phyloP scores from a whole-genome alignment of 1,284 basidiomycete species.

The Cutaneotrichosporon sp. region DNA sequence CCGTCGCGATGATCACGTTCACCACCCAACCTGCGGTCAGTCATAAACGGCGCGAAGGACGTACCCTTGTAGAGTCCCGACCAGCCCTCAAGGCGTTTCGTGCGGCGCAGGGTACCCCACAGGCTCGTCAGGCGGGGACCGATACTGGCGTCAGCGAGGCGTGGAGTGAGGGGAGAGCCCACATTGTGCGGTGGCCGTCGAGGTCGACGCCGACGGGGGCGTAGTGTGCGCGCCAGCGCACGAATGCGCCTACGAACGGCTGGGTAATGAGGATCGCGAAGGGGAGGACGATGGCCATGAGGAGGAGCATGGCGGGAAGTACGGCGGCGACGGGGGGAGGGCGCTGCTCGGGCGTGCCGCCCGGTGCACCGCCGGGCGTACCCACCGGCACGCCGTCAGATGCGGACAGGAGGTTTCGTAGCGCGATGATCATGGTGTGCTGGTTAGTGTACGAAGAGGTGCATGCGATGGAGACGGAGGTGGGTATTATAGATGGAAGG shows the following conservation, averaged over 20 bases:
- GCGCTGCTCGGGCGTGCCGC: too few relatives aligned
- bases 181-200: conserved; percentile 50
- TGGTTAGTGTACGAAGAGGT: too few relatives aligned
- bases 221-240: conserved; percentile 49
- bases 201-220: conserved; percentile 62
- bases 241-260: conserved; percentile 13
- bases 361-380: too few relatives aligned
- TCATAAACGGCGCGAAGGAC: conserved; percentile 34
- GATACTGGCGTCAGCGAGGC: conserved; percentile 24
- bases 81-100: conserved; percentile 73
- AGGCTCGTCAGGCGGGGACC: conserved; percentile 43
- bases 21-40: background rate
- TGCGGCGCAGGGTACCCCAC: conserved; percentile 61
- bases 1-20: conserved; percentile 53
- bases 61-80: conserved; percentile 78
- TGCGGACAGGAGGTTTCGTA: too few relatives aligned
- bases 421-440: too few relatives aligned
- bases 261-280: too few relatives aligned
- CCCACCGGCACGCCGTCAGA: too few relatives aligned
- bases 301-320: too few relatives aligned
- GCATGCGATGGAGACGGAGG: too few relatives aligned
- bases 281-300: too few relatives aligned
- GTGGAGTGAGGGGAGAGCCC: conserved; percentile 5
- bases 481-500: too few relatives aligned
- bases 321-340: too few relatives aligned